Evolutionary conservation across 148 eudicot species (phyloP).

Genomic region (Dysphania ambrosioides): DNA sequence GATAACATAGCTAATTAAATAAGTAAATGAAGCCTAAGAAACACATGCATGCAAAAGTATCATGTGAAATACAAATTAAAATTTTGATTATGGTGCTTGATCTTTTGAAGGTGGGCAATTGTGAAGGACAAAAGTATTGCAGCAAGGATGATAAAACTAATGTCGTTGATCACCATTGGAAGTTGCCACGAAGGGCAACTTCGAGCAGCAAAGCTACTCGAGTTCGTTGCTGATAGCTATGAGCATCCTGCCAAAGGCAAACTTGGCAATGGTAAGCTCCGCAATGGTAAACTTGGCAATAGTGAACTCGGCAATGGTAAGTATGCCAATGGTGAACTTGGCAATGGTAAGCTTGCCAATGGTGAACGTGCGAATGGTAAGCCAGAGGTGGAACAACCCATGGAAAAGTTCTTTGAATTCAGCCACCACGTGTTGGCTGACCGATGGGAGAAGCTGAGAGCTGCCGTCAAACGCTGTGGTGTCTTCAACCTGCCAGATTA

Average conservation of each 20-base stretch:
- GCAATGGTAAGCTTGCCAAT: too few relatives aligned
- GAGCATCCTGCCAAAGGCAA: background rate
- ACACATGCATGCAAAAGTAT: background rate
- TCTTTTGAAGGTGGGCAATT: slow-evolving; percentile 67
- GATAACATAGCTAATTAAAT: too few relatives aligned
- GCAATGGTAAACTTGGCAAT: too few relatives aligned
- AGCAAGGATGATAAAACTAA: slow-evolving; percentile 57
- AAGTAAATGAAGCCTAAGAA: background rate
- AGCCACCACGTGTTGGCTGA: slow-evolving; percentile 42
- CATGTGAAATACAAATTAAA: background rate
- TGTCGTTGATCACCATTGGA: slow-evolving; percentile 70
- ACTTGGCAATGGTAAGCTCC: too few relatives aligned
- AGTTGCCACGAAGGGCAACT: slow-evolving; percentile 79
- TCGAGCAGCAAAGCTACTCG: slow-evolving; percentile 60
- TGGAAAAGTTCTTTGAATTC: slow-evolving; percentile 38
- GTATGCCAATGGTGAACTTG: background rate
- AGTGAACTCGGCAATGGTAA: background rate
- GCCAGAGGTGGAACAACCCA: background rate
- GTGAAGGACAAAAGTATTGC: slow-evolving; percentile 77
- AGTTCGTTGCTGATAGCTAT: slow-evolving; percentile 47
- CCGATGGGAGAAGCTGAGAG: slow-evolving; percentile 63
- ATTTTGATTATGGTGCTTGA: background rate
- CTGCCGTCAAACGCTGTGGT: slow-evolving; percentile 28
- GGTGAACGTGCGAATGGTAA: background rate
- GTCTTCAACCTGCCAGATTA: slow-evolving; percentile 43